Conservation (phyloP, 768 basidiomycete species). For the Psilocybe cyanescens region DNA sequence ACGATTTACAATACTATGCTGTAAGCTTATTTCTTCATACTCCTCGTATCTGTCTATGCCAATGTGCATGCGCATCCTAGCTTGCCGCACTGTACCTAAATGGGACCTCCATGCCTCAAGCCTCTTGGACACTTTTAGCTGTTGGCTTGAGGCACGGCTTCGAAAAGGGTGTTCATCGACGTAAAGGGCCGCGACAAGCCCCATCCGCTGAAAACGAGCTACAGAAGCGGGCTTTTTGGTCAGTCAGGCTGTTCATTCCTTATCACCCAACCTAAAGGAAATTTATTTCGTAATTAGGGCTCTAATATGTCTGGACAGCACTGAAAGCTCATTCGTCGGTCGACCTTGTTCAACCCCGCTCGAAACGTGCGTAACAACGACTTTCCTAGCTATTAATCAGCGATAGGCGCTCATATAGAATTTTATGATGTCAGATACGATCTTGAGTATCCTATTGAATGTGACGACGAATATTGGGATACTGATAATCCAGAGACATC, state of each 20-base stretch:
- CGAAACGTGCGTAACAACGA: constrained; percentile 57
- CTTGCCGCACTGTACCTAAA: constrained; percentile 36
- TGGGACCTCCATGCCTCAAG: constrained; percentile 53
- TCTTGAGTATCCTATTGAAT: constrained; percentile 65
- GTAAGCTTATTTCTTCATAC: not conserved
- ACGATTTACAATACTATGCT: constrained; percentile 72
- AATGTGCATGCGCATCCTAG: constrained; percentile 15
- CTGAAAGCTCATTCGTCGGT: constrained; percentile 55
- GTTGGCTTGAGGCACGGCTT: constrained; percentile 64
- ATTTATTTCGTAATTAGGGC: constrained; percentile 20
- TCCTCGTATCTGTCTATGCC: not conserved
- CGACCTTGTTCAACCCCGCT: constrained; percentile 71
- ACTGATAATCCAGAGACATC: constrained; percentile 45
- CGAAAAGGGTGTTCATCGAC: constrained; percentile 68
- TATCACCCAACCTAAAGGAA: too few species aligned
- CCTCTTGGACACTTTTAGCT: constrained; percentile 58
- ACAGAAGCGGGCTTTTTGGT: constrained; percentile 65
- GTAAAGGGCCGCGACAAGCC: constrained; percentile 35
- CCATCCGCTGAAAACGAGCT: constrained; percentile 55
- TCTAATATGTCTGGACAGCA: constrained; percentile 34
- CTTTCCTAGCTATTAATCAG: not conserved
- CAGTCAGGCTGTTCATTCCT: not conserved
- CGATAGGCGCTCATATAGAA: not conserved
- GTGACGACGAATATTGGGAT: constrained; percentile 51
- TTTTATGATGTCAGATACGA: constrained; percentile 52